A percentile compares a stretch with the other conserved stretches of the same genome.
Evolutionary conservation across 495 filamentous ascomycete species (phyloP).

Genomic region (Usnea hakonensis): DNA sequence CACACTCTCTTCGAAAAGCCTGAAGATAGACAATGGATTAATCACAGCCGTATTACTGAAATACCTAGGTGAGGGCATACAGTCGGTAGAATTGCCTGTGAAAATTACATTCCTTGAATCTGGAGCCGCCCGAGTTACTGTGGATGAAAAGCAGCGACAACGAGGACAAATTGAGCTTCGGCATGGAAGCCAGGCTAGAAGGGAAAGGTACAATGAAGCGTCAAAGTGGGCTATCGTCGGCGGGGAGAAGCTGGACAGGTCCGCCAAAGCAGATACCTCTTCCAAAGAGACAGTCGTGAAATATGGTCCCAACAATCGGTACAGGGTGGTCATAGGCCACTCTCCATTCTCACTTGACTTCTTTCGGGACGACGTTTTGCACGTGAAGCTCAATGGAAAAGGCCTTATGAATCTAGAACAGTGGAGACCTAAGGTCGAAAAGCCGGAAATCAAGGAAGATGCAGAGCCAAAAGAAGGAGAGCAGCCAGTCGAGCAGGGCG

Average conservation of each 20-base stretch:
- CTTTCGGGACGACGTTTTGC: slow-evolving; percentile 68
- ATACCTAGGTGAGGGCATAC: slow-evolving; percentile 51
- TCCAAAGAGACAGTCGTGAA: slow-evolving; percentile 68
- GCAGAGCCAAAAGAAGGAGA: slow-evolving; percentile 41
- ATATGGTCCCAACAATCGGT: slow-evolving; percentile 70
- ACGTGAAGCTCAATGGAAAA: slow-evolving; percentile 80
- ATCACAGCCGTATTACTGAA: slow-evolving; percentile 75
- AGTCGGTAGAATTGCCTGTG: slow-evolving; percentile 69
- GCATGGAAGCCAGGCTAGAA: slow-evolving; percentile 73
- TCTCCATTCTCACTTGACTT: slow-evolving; percentile 80
- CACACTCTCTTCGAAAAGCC: slow-evolving; percentile 58
- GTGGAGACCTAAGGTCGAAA: slow-evolving; percentile 84
- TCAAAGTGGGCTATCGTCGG: slow-evolving; percentile 82
- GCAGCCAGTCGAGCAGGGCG: slow-evolving; percentile 33
- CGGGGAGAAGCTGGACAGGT: slow-evolving; percentile 59
- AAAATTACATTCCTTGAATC: slow-evolving; percentile 82
- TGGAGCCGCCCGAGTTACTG: slow-evolving; percentile 72
- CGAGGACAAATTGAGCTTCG: slow-evolving; percentile 84
- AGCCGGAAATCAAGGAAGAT: slow-evolving; percentile 43
- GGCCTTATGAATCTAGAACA: slow-evolving; percentile 89
- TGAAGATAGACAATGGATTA: slow-evolving; percentile 70
- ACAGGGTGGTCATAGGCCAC: slow-evolving; percentile 74
- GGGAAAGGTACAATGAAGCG: slow-evolving; percentile 89
- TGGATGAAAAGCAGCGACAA: slow-evolving; percentile 85
- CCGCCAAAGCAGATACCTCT: slow-evolving; percentile 57